Percentiles rank a stretch among this genome's conserved stretches.
These are phyloP conservation scores for Alternaria solani DNA, from an alignment of 2,329 filamentous ascomycete genomes.

Conservation along the genomic window DNA sequence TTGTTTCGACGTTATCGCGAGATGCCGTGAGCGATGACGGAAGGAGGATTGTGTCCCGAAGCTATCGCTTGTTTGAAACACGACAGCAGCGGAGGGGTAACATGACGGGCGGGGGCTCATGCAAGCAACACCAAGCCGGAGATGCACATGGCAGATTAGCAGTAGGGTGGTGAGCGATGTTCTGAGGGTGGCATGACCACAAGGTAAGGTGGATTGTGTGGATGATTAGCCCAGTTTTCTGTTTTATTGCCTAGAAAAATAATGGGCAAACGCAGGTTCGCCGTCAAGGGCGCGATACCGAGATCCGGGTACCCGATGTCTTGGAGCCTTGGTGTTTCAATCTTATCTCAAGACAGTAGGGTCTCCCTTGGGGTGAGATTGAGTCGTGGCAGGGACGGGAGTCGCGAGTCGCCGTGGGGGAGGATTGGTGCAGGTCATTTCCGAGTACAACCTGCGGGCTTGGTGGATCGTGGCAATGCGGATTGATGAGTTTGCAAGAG, in stretches of 20 bases:
- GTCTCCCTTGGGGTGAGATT: background rate
- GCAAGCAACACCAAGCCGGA: constrained; percentile 8
- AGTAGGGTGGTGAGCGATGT: background rate
- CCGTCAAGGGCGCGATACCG: background rate
- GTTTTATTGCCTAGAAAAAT: constrained; percentile 9
- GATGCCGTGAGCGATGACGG: constrained; percentile 6
- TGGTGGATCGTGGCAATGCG: constrained; percentile 1
- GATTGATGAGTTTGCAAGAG: background rate
- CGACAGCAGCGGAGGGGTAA: background rate
- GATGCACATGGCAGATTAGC: background rate
- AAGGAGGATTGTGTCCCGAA: constrained; percentile 4
- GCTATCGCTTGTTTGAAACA: constrained; percentile 13
- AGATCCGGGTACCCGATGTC: constrained; percentile 8
- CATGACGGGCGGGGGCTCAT: constrained; percentile 2
- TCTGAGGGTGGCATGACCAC: background rate
- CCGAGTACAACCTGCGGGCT: constrained; percentile 5
- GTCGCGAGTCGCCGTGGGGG: background rate
- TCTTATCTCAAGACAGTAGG: constrained; percentile 7
- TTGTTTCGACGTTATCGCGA: constrained; percentile 17
- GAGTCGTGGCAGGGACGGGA: background rate
- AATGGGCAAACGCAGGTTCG: constrained; percentile 7
- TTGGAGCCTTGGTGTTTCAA: constrained; percentile 3
- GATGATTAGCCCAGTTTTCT: background rate
- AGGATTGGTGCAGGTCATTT: constrained; percentile 1
- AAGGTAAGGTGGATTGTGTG: background rate